phyloP scores from a whole-genome alignment of 805 yeast genomes.

The Wickerhamiella sorbophila region DNA sequence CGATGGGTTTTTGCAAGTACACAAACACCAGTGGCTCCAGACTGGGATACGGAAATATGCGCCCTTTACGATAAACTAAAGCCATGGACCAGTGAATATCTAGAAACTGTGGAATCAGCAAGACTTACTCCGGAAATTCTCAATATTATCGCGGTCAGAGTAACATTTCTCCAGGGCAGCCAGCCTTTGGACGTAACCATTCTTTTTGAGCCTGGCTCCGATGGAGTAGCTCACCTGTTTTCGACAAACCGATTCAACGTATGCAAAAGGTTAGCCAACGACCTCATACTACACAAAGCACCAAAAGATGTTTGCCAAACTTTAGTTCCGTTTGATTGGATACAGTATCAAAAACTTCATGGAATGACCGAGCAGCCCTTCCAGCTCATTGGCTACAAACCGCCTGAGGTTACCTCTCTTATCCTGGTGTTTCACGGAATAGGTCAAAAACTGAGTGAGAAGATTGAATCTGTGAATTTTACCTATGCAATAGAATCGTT shows the following conservation, averaged over 20 bases:
- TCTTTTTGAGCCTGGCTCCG: constrained; percentile 20
- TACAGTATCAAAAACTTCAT: constrained; percentile 19
- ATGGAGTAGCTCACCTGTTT: not conserved
- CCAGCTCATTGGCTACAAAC: constrained; percentile 18
- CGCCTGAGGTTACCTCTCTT: constrained; percentile 39
- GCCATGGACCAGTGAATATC: constrained; percentile 21
- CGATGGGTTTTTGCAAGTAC: constrained; percentile 28
- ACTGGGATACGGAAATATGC: constrained; percentile 19
- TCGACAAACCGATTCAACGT: not conserved
- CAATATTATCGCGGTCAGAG: constrained; percentile 13
- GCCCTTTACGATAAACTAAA: constrained; percentile 14
- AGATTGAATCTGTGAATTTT: constrained; percentile 70
- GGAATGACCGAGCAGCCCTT: constrained; percentile 19
- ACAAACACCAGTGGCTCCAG: constrained; percentile 24
- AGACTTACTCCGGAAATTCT: constrained; percentile 18
- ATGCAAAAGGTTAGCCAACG: constrained; percentile 4
- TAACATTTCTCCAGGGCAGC: constrained; percentile 13
- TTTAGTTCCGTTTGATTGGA: constrained; percentile 21
- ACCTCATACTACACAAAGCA: constrained; percentile 7
- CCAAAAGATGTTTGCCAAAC: constrained; percentile 9
- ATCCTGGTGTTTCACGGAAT: constrained; percentile 86
- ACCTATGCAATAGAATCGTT: constrained; percentile 45
- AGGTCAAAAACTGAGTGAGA: constrained; percentile 75
- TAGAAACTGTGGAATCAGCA: constrained; percentile 18
- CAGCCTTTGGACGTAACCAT: constrained; percentile 13